These are phyloP conservation scores for Mycena pura DNA, from an alignment of 768 basidiomycete genomes.

Conservation along the genomic window DNA sequence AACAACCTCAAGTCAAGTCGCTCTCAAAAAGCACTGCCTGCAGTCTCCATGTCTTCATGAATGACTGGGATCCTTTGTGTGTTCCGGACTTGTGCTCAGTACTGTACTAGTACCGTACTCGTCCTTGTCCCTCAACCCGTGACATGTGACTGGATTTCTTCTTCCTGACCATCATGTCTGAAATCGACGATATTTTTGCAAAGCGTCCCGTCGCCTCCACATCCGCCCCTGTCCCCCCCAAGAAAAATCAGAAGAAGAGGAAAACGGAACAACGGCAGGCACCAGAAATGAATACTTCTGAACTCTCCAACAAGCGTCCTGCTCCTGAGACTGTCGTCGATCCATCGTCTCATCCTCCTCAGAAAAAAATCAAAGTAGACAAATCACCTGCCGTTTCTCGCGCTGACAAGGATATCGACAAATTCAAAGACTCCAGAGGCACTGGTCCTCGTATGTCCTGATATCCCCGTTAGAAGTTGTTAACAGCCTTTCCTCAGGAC, in stretches of 20 bases:
- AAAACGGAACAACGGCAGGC: slow-evolving; percentile 50
- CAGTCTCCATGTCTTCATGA: too few species aligned
- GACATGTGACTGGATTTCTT: slow-evolving; percentile 15
- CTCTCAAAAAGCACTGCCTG: too few species aligned
- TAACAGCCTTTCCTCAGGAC: slow-evolving; percentile 53
- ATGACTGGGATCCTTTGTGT: too few species aligned
- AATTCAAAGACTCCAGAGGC: slow-evolving; percentile 80
- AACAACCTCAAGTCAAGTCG: too few species aligned
- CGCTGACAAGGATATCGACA: slow-evolving; percentile 43
- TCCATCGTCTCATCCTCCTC: slow-evolving; percentile 51
- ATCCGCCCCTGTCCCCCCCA: slow-evolving; percentile 40
- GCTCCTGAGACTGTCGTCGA: slow-evolving; percentile 71
- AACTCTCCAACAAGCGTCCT: slow-evolving; percentile 44
- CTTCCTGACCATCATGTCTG: slow-evolving; percentile 57
- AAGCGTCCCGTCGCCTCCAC: slow-evolving; percentile 34
- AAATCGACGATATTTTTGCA: slow-evolving; percentile 89
- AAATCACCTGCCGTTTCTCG: slow-evolving; percentile 4
- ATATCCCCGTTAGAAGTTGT: slow-evolving; percentile 1
- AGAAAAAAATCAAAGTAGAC: slow-evolving; percentile 48
- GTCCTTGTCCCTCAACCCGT: background rate
- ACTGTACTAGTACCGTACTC: background rate
- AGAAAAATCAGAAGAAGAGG: slow-evolving; percentile 59
- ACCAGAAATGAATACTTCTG: slow-evolving; percentile 17
- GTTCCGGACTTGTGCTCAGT: too few species aligned
- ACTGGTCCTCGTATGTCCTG: slow-evolving; percentile 64